Base-by-base conservation (phyloP, 2,329 filamentous ascomycete genomes). In the Hypomyces perniciosus region DNA sequence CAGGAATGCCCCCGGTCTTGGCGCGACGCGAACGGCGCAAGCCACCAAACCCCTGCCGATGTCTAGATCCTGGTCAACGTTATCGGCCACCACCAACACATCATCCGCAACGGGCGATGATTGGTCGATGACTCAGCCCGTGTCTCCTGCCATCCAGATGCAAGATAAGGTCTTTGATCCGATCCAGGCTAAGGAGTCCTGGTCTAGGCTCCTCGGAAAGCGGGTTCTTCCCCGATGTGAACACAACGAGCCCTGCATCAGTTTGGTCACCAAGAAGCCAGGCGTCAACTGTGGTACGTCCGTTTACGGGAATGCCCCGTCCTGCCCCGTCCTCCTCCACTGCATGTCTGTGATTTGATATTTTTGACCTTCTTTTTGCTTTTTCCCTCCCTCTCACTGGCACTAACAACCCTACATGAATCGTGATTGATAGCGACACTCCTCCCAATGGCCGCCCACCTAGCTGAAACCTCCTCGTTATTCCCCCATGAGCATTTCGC, bases 201-300 rank as follows among this genome's bases (percentile, higher is more conserved):
- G 93, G 93, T 84, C 83, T 4, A 90, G 86, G 64, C 75, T 97
- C 10, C 84, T 97, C 55, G 81, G 84, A 12, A 90, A 86, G 65
- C 84, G 86, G 51, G 72, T 81, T 1, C 76, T 81, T 1, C 93
- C 93, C 1, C 80, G 79, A 51, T 99, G 93, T 64, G 90, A 96
- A 44, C 93, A 99, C 63, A 76, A 83, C 48, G 91, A 97, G 60
- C 86, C 88, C 3, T 97, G 93, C 68, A 87, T 90, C 56, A 88
- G 78, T 57, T 72, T 92, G 46, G 79, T 84, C 13, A 96, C 91
- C 1, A 96, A 92, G 72, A 97, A 97, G 64, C 77, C 89, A 1
- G 93, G 93, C 1, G 72, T 88, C 56, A 99, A 97, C 62, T 85
- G 65, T 70, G 92, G 76, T 80, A 70, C 62, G 75, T 71, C 20